Evolutionary conservation across 2,329 filamentous ascomycete genomes (phyloP).

Genomic region (Fusarium graminum): DNA sequence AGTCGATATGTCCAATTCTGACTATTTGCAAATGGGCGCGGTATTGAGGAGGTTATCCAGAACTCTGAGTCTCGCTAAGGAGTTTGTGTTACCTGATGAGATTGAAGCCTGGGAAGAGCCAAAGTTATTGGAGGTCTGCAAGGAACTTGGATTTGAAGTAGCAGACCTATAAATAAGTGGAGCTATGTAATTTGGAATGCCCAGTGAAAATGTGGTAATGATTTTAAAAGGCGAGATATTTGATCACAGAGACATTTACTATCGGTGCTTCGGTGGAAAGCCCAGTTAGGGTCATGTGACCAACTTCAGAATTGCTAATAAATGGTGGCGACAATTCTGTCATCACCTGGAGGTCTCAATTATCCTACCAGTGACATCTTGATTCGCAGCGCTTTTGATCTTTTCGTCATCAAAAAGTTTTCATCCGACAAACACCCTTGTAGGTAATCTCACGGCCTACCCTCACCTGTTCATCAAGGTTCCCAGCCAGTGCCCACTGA

Average conservation of each 20-base stretch:
- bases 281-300: conserved; percentile 16
- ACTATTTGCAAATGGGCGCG: too few species aligned
- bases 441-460: conserved; percentile 4
- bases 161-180: too few species aligned
- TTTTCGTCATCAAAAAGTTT: accelerated
- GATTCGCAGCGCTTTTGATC: accelerated
- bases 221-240: background rate
- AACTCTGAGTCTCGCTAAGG: too few species aligned
- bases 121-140: too few species aligned
- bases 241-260: too few species aligned
- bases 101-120: too few species aligned
- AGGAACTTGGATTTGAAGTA: too few species aligned
- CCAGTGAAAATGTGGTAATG: background rate
- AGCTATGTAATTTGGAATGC: too few species aligned
- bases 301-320: background rate
- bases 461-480: conserved; percentile 16
- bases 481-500: background rate
- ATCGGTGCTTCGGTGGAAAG: background rate
- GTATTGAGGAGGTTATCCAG: too few species aligned
- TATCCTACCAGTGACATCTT: background rate
- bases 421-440: background rate
- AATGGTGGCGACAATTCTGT: conserved; percentile 10
- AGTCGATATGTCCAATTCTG: too few species aligned
- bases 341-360: background rate
- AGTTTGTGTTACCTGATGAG: too few species aligned